Conservation (phyloP, 345 rosid genomes). For the Orychophragmus violaceus region DNA sequence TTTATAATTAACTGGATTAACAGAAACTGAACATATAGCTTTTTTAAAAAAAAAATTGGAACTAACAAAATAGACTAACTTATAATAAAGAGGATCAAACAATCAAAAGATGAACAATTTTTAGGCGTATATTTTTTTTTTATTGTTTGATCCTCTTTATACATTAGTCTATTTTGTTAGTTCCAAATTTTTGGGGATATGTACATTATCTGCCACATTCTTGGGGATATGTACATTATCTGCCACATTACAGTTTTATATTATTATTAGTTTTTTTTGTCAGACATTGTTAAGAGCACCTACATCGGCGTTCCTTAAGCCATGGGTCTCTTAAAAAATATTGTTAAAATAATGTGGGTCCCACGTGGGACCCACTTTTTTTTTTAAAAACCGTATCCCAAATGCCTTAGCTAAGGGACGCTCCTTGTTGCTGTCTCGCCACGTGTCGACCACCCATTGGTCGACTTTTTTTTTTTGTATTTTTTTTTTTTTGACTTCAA, state of each 20-base stretch:
- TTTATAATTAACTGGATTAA: not conserved
- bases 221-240: not conserved
- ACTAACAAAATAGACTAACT: not conserved
- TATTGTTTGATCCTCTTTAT: not conserved
- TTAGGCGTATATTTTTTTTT: not conserved
- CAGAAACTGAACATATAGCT: not conserved
- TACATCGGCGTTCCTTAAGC: no score
- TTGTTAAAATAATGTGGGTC: no score
- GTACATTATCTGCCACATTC: not conserved
- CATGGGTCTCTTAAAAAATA: no score
- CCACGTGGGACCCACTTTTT: no score
- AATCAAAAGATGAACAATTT: slow-evolving; percentile 4
- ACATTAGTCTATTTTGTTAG: not conserved
- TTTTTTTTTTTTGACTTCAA: no score
- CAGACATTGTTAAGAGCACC: no score
- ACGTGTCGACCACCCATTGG: no score
- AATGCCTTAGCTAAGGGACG: no score
- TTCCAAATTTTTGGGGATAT: not conserved
- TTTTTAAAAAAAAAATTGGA: not conserved
- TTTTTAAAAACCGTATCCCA: no score
- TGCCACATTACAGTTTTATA: not conserved
- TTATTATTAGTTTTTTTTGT: not conserved
- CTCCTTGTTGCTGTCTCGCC: no score
- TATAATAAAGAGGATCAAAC: not conserved
- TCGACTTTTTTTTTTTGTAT: no score